These are phyloP conservation scores for Dichotomocladium elegans DNA, from an alignment of 371 early-diverging fungal genomes.

Conservation along the genomic window DNA sequence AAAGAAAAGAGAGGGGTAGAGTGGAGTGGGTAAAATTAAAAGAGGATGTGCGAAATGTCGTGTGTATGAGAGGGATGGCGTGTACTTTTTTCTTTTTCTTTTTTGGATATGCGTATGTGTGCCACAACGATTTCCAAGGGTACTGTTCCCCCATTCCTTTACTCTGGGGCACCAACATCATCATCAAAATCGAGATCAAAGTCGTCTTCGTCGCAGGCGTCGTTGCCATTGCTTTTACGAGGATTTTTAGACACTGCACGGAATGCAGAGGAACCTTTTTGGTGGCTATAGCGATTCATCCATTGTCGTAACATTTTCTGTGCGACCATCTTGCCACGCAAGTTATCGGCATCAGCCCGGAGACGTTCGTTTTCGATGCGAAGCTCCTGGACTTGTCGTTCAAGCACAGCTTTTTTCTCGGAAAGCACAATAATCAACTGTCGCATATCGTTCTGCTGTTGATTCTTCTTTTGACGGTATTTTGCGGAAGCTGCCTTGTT, in stretches of 20 bases:
- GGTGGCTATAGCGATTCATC: slow-evolving; percentile 25
- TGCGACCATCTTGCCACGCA: slow-evolving; percentile 55
- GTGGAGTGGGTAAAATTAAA: background rate
- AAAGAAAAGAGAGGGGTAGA: background rate
- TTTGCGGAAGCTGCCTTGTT: slow-evolving; percentile 67
- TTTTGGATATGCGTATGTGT: background rate
- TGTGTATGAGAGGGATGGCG: background rate
- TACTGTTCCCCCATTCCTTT: background rate
- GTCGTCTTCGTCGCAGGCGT: background rate
- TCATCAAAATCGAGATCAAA: slow-evolving; percentile 5
- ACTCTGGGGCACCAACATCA: background rate
- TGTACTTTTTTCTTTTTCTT: background rate
- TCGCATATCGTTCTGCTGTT: slow-evolving; percentile 59
- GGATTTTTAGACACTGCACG: slow-evolving; percentile 4
- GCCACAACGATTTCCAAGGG: background rate
- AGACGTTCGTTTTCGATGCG: slow-evolving; percentile 50
- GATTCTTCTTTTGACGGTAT: slow-evolving; percentile 62
- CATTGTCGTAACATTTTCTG: slow-evolving; percentile 58
- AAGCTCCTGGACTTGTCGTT: slow-evolving; percentile 48
- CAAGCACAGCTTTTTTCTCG: slow-evolving; percentile 51
- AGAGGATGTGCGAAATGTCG: too few relatives aligned
- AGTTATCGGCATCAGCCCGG: slow-evolving; percentile 43
- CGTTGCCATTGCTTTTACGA: background rate
- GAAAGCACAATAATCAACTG: slow-evolving; percentile 42
- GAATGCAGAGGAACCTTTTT: slow-evolving; percentile 8